These are phyloP conservation scores for Myxozyma melibiosi DNA, from an alignment of 805 yeast species.

Conservation along the genomic window DNA sequence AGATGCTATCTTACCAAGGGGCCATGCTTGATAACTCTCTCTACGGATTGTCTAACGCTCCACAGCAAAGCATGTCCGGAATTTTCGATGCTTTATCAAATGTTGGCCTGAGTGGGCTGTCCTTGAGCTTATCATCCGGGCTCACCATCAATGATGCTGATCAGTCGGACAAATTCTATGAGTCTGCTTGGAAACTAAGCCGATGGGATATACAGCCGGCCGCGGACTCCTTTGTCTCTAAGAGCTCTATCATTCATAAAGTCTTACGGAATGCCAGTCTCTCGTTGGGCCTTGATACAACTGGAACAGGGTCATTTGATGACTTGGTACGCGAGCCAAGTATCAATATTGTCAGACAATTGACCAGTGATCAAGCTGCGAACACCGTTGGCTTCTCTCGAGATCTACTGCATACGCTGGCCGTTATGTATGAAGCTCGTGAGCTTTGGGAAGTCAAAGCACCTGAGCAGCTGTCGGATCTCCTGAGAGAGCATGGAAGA, in stretches of 20 bases:
- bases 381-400: slow-evolving; percentile 1
- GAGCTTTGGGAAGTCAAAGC: slow-evolving; percentile 1
- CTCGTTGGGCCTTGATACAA: not conserved
- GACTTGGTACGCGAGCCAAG: slow-evolving; percentile 7
- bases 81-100: slow-evolving; percentile 48
- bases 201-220: slow-evolving; percentile 74
- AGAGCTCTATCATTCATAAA: slow-evolving; percentile 7
- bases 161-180: slow-evolving; percentile 44
- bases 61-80: slow-evolving; percentile 13
- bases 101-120: slow-evolving; percentile 61
- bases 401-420: slow-evolving; percentile 3
- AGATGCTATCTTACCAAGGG: slow-evolving; percentile 55
- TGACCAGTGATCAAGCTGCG: not conserved
- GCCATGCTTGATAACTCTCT: slow-evolving; percentile 52
- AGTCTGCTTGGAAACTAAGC: slow-evolving; percentile 74
- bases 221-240: slow-evolving; percentile 35
- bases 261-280: slow-evolving; percentile 4
- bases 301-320: not conserved
- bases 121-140: slow-evolving; percentile 46
- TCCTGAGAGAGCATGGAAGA: not conserved
- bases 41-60: not conserved
- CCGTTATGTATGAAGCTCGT: slow-evolving; percentile 15
- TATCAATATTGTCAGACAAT: not conserved
- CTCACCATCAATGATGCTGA: slow-evolving; percentile 25
- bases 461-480: not conserved